These are phyloP conservation scores for Aspergillus asperescens DNA, from an alignment of 495 filamentous ascomycete genomes.

Conservation along the genomic window DNA sequence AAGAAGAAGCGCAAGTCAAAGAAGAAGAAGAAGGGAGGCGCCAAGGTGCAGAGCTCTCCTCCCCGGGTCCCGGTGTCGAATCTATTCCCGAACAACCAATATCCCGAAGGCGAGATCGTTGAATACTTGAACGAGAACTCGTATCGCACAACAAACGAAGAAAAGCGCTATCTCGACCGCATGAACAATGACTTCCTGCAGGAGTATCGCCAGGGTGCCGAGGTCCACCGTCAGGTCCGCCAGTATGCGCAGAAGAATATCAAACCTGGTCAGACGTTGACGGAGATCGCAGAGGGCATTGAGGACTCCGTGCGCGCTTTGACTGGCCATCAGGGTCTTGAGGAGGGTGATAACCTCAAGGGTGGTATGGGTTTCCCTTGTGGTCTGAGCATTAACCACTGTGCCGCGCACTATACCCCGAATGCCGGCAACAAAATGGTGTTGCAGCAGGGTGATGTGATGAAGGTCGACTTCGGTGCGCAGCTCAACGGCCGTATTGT, in stretches of 20 bases:
- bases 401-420: conserved; percentile 84
- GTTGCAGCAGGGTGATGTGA: conserved; percentile 74
- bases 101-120: conserved; percentile 75
- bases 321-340: conserved; percentile 69
- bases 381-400: conserved; percentile 80
- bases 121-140: conserved; percentile 71
- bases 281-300: conserved; percentile 77
- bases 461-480: conserved; percentile 91
- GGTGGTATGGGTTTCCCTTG: conserved; percentile 88
- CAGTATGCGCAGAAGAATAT: conserved; percentile 75
- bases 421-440: conserved; percentile 88
- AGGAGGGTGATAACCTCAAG: conserved; percentile 70
- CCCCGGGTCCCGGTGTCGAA: conserved; percentile 69
- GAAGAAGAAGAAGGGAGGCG: conserved; percentile 62
- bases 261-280: conserved; percentile 76
- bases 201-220: conserved; percentile 83
- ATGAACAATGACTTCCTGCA: conserved; percentile 78
- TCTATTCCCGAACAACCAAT: conserved; percentile 69
- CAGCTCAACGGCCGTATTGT: conserved; percentile 89
- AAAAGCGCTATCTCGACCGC: conserved; percentile 79
- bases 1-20: conserved; percentile 77
- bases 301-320: conserved; percentile 79
- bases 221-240: conserved; percentile 84
- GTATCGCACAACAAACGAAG: conserved; percentile 78
- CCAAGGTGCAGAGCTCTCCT: conserved; percentile 69